phyloP scores from a whole-genome alignment of 805 yeast genomes.

The Scheffersomyces lignosus region DNA sequence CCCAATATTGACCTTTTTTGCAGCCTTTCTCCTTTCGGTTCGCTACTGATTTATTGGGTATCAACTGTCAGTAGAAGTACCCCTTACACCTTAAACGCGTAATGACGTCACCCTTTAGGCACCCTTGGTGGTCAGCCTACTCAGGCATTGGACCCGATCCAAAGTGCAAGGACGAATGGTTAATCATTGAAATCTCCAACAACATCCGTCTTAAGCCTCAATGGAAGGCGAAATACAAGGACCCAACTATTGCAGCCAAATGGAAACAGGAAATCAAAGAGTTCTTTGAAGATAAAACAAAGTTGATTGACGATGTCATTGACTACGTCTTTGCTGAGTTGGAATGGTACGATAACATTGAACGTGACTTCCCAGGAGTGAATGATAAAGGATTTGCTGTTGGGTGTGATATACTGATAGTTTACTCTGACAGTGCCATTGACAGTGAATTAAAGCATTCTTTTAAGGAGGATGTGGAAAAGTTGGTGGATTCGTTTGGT shows the following conservation, averaged over 20 bases:
- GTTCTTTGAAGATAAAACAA: slow-evolving; percentile 3
- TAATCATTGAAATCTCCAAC: slow-evolving; percentile 14
- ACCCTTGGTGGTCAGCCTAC: slow-evolving; percentile 8
- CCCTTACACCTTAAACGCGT: too few species aligned
- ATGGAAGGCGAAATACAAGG: slow-evolving; percentile 25
- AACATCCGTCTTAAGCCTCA: slow-evolving; percentile 23
- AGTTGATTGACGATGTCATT: slow-evolving; percentile 9
- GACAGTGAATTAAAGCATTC: not conserved
- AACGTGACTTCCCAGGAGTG: slow-evolving; percentile 5
- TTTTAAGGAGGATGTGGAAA: not conserved
- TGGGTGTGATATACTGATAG: slow-evolving; percentile 7
- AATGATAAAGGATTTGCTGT: slow-evolving; percentile 1
- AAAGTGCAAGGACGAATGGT: slow-evolving; percentile 14
- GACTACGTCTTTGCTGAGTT: slow-evolving; percentile 14
- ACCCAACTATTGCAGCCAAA: slow-evolving; percentile 18
- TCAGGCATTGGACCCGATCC: slow-evolving; percentile 1
- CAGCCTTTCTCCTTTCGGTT: too few species aligned
- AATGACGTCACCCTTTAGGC: slow-evolving; percentile 7
- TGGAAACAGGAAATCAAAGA: slow-evolving; percentile 25
- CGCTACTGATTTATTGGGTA: too few species aligned
- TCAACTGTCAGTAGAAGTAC: too few species aligned
- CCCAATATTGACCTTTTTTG: too few species aligned
- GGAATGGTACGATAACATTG: slow-evolving; percentile 12
- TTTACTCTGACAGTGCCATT: slow-evolving; percentile 6
- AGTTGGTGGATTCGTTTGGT: slow-evolving; percentile 3